Evolutionary conservation across 2,329 filamentous ascomycete genomes (phyloP).

Genomic region (Aspergillus tanneri): DNA sequence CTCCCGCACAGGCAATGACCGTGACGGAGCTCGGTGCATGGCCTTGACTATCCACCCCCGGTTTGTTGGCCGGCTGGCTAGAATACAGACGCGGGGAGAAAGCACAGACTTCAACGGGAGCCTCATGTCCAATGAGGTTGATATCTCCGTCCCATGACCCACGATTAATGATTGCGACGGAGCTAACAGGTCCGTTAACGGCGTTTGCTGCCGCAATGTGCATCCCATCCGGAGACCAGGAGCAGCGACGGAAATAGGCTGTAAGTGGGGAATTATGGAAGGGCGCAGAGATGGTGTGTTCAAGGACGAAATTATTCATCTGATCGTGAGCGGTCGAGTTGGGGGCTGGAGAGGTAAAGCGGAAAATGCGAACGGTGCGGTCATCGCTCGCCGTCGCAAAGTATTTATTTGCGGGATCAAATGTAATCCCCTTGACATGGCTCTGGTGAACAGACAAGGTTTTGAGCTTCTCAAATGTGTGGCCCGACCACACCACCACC

Average conservation of each 20-base stretch:
- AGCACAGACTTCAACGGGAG: conserved; percentile 92
- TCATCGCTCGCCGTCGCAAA: conserved; percentile 98
- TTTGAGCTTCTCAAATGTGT: conserved; percentile 97
- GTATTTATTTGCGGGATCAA: conserved; percentile 98
- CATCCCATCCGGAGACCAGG: conserved; percentile 95
- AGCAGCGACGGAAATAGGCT: conserved; percentile 93
- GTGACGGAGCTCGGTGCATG: conserved; percentile 64
- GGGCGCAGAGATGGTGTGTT: conserved; percentile 83
- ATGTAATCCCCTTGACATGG: conserved; percentile 98
- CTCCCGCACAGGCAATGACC: conserved; percentile 93
- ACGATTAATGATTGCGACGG: conserved; percentile 91
- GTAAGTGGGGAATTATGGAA: conserved; percentile 91
- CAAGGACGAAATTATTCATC: conserved; percentile 92
- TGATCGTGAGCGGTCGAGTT: conserved; percentile 94
- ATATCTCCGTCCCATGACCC: conserved; percentile 94
- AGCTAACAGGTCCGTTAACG: conserved; percentile 94
- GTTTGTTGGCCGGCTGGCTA: conserved; percentile 60
- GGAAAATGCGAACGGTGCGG: conserved; percentile 92
- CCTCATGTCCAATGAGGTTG: conserved; percentile 95
- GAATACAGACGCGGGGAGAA: conserved; percentile 92
- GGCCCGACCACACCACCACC: conserved; percentile 95
- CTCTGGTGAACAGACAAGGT: conserved; percentile 89
- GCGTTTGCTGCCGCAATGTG: conserved; percentile 97
- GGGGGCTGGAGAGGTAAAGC: conserved; percentile 85
- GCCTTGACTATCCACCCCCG: conserved; percentile 43